Evolutionary conservation across 2,329 filamentous ascomycete genomes (phyloP), one percentile per base, ranked within the genome.

Genomic region (Ambrosiella xylebori): DNA sequence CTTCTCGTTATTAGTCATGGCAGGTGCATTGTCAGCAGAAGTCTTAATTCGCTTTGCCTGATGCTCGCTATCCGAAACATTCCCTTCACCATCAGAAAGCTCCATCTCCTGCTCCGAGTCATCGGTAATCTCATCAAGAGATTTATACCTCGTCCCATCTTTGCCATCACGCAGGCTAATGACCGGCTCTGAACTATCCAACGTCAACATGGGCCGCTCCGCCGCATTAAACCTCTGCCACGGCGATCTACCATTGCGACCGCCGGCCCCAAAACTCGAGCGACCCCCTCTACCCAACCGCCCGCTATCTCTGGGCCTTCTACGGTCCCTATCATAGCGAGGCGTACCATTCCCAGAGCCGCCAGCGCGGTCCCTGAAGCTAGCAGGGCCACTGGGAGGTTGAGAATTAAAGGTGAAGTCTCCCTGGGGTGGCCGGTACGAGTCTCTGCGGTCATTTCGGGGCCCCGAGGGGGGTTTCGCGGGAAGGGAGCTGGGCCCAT

Each of bases 91-190:
- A 9, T 76, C 77, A 0, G 80, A 82, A 5, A 82, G 77, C 50
- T 83, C 80, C 80, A 84, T 84, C 1, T 75, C 80, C 12, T 79
- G 73, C 66, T 84, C 80, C 54, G 79, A 77, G 61, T 80, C 81
- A 62, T 84, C 80, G 0, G 80, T 82, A 35, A 84, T 68, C 13
- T 82, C 76, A 39, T 80, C 76, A 4, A 81, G 54, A 40, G 76
- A 66, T 55, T 74, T 73, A 64, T 77, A 84, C 50, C 76, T 81
- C 11, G 73, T 73, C 5, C 71, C 71, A 1, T 67, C 71, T 2
- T 72, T 69, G 6, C 52, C 52, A 58, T 76, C 71, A 9, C 72
- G 73, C 15, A 79, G 69, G 45, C 73, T 71, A 49, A 76, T 71
- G 52, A 76, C 72, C 0, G 72, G 68, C 12, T 73, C 63, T 7